Evolutionary conservation across 306 rosid species (phyloP).

Genomic region (Pyrus betulifolia): DNA sequence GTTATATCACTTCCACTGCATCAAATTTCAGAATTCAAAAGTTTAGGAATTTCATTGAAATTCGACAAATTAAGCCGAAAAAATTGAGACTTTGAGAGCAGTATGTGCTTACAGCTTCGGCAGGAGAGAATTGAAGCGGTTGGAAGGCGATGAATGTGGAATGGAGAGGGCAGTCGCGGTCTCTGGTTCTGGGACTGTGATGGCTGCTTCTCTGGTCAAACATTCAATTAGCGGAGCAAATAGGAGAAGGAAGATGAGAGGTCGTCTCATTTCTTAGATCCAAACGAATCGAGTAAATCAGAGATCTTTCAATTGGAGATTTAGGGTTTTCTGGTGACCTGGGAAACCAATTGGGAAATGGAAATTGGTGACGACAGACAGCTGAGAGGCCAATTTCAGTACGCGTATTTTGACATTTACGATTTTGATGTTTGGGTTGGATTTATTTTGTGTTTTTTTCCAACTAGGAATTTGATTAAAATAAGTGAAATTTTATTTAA

Average conservation of each 20-base stretch:
- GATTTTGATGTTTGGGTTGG: too few relatives aligned
- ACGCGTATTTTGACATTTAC: too few relatives aligned
- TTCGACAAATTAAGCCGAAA: background rate
- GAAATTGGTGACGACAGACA: too few relatives aligned
- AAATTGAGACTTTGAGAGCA: background rate
- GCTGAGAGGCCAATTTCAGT: too few relatives aligned
- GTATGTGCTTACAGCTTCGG: constrained; percentile 8
- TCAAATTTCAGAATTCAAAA: background rate
- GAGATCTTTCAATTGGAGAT: background rate
- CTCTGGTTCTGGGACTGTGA: background rate
- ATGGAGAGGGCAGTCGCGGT: constrained; percentile 4
- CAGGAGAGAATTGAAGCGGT: constrained; percentile 10
- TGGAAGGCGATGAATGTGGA: background rate
- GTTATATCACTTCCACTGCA: constrained; percentile 12
- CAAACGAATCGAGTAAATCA: background rate
- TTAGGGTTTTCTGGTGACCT: background rate
- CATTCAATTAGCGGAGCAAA: constrained; percentile 1
- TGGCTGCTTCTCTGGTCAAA: background rate
- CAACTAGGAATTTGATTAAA: too few relatives aligned
- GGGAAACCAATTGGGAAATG: too few relatives aligned
- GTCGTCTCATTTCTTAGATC: constrained; percentile 14
- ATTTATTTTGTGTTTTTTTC: too few relatives aligned
- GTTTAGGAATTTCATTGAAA: background rate
- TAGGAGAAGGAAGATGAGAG: constrained; percentile 9
- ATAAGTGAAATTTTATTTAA: too few relatives aligned